These are phyloP conservation scores for Boletus semigastroideus DNA, from an alignment of 1,284 basidiomycete genomes.

Conservation along the genomic window DNA sequence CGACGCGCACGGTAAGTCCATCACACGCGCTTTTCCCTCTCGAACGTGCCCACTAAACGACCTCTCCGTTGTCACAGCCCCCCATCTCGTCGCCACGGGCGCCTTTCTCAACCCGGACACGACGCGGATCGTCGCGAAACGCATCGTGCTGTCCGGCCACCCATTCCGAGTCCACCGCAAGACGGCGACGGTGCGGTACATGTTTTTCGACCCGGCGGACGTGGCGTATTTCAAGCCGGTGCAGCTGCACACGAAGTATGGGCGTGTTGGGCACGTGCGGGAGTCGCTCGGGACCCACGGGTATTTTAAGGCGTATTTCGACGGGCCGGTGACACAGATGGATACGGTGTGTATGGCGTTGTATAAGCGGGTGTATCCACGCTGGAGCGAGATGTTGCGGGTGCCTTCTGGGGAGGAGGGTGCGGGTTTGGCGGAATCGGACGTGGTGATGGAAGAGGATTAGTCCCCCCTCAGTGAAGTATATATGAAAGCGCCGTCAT, in stretches of 20 bases:
- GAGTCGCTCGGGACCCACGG: slow-evolving; percentile 98
- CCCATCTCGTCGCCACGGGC: slow-evolving; percentile 88
- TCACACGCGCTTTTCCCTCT: too few species aligned
- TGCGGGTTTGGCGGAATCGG: slow-evolving; percentile 2
- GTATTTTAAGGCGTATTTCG: slow-evolving; percentile 97
- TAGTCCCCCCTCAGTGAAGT: too few species aligned
- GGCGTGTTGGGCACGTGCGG: slow-evolving; percentile 87
- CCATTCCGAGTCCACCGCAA: slow-evolving; percentile 98
- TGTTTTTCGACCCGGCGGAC: slow-evolving; percentile 97
- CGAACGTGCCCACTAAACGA: too few species aligned
- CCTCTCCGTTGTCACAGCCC: too few species aligned
- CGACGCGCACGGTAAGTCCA: slow-evolving; percentile 56
- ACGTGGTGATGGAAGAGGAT: slow-evolving; percentile 22
- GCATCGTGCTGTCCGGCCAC: slow-evolving; percentile 91
- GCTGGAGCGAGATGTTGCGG: slow-evolving; percentile 66
- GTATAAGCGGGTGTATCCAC: slow-evolving; percentile 90
- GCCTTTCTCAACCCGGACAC: slow-evolving; percentile 88
- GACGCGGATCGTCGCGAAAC: slow-evolving; percentile 89
- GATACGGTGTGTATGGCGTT: slow-evolving; percentile 90
- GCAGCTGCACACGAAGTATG: slow-evolving; percentile 91
- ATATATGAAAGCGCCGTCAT: too few species aligned
- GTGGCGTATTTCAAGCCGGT: slow-evolving; percentile 93
- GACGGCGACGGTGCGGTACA: slow-evolving; percentile 95
- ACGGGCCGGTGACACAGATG: slow-evolving; percentile 95
- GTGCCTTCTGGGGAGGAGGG: slow-evolving; percentile 11